phyloP scores from a whole-genome alignment of 2,329 filamentous ascomycete genomes.

The Neopestalotiopsis sp. region DNA sequence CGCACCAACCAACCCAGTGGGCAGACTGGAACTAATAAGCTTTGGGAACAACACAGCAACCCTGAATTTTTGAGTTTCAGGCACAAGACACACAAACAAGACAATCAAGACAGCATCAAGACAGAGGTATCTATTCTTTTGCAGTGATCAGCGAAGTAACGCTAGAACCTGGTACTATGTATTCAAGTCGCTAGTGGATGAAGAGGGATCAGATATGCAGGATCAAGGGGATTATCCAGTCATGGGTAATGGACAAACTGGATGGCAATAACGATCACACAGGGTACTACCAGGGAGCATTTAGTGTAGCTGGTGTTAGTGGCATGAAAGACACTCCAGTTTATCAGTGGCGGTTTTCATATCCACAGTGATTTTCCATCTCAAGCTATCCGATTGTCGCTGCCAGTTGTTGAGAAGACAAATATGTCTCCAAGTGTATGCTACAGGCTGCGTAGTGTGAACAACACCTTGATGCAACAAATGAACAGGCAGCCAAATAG shows the following conservation, averaged over 20 bases:
- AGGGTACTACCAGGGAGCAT: neutral
- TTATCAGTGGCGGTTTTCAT: neutral
- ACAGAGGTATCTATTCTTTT: neutral
- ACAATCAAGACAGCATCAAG: neutral
- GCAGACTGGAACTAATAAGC: neutral
- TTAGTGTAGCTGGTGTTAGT: neutral
- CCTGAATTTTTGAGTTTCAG: neutral
- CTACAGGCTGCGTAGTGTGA: too few relatives aligned
- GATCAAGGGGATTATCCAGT: neutral
- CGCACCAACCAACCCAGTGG: neutral
- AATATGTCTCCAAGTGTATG: too few relatives aligned
- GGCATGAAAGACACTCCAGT: neutral
- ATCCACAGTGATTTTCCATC: neutral
- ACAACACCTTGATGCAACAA: too few relatives aligned
- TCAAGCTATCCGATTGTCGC: neutral
- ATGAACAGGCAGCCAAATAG: too few relatives aligned
- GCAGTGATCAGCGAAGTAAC: neutral
- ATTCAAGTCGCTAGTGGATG: neutral
- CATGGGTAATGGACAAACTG: neutral
- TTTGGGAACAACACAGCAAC: neutral
- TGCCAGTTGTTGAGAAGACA: neutral
- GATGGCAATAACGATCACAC: neutral
- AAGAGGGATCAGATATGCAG: neutral
- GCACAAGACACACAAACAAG: neutral
- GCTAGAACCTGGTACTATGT: neutral